phyloP scores from a whole-genome alignment of 164 flowering plant species.

The Amborella trichopoda region DNA sequence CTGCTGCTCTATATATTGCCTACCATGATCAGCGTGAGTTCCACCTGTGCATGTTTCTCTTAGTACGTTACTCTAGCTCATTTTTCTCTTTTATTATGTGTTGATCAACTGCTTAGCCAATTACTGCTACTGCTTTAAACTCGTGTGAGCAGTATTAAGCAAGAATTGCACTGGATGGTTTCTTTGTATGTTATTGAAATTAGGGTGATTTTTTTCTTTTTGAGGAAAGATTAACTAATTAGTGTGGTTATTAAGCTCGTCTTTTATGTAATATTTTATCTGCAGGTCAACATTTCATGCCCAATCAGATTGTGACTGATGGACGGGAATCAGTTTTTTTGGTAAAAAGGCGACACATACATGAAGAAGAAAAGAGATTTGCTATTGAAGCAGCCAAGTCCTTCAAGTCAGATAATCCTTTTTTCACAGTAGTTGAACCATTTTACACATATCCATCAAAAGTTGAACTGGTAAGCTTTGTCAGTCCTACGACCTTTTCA shows the following conservation, averaged over 20 bases:
- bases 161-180: neutral
- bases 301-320: neutral
- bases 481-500: no score
- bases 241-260: neutral
- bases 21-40: no score
- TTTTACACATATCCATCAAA: no score
- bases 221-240: neutral
- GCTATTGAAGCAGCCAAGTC: constrained; percentile 1
- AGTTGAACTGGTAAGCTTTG: no score
- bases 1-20: no score
- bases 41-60: no score
- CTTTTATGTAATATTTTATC: neutral
- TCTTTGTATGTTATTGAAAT: neutral
- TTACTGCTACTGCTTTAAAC: neutral
- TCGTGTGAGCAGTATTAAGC: no score
- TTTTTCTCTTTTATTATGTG: neutral
- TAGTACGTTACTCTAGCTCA: no score
- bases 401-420: constrained; percentile 3
- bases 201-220: neutral
- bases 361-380: constrained; percentile 2
- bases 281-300: neutral
- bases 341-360: constrained; percentile 2
- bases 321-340: neutral
- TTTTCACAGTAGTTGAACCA: neutral
- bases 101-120: neutral